phyloP scores from a whole-genome alignment of 2,329 filamentous ascomycete species.

The Alternaria metachromatica region DNA sequence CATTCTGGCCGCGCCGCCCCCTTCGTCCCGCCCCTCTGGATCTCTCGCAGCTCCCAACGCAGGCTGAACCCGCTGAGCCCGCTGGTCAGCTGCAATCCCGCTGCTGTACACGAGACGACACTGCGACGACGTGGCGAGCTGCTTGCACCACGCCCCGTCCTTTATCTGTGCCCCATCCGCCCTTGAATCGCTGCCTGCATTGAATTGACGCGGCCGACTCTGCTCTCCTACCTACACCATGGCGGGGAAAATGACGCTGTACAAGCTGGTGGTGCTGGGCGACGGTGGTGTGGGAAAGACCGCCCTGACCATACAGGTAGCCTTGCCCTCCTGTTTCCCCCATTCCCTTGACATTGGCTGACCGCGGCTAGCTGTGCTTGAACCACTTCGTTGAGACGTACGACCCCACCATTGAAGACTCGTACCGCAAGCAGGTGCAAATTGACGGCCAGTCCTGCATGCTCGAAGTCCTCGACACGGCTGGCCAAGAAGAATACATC shows the following conservation, averaged over 20 bases:
- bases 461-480: slow-evolving; percentile 96
- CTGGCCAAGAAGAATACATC: slow-evolving; percentile 98
- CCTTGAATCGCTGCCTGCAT: slow-evolving; percentile 4
- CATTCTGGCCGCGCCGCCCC: slow-evolving; percentile 19
- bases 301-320: slow-evolving; percentile 86
- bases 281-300: slow-evolving; percentile 96
- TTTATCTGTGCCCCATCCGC: slow-evolving; percentile 12
- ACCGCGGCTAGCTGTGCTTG: slow-evolving; percentile 75
- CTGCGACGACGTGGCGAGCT: slow-evolving; percentile 26
- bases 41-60: slow-evolving; percentile 6
- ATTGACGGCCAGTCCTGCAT: slow-evolving; percentile 96
- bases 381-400: slow-evolving; percentile 98
- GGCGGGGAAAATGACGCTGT: slow-evolving; percentile 93
- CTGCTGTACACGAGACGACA: slow-evolving; percentile 16
- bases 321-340: slow-evolving; percentile 39
- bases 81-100: slow-evolving; percentile 31
- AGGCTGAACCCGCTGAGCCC: slow-evolving; percentile 28
- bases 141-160: slow-evolving; percentile 15
- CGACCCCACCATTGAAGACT: slow-evolving; percentile 72
- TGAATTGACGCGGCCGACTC: slow-evolving; percentile 1
- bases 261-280: slow-evolving; percentile 94
- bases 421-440: slow-evolving; percentile 73
- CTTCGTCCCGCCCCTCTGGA: slow-evolving; percentile 21
- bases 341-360: slow-evolving; percentile 12
- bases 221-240: slow-evolving; percentile 57